Base-by-base conservation (phyloP, 2,329 filamentous ascomycete species). In the Sporothrix brasiliensis region DNA sequence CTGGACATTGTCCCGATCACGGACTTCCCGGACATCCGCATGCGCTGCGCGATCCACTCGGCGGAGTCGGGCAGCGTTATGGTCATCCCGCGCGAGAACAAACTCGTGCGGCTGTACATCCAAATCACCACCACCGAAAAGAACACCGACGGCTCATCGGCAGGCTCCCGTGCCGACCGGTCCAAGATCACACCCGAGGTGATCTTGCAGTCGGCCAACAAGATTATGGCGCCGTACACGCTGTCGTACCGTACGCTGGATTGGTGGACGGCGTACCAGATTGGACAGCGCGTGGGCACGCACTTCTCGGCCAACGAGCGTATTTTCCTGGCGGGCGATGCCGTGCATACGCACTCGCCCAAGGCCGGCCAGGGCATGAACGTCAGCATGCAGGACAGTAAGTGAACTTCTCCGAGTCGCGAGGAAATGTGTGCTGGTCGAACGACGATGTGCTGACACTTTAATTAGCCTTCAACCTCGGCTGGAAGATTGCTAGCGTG, bases 291-390 rank as follows among this genome's bases (percentile, higher is more conserved):
- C 6, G 84, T 91, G 0, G 87, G 85, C 4, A 83, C 82, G 0
- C 80, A 83, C 54, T 91, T 90, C 77, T 85, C 83, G 53, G 81
- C 82, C 7, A 78, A 81, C 14, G 83, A 85, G 30, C 83, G 89
- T 4, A 83, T 93, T 11, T 93, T 93, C 76, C 81, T 92, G 4
- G 88, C 89, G 0, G 91, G 90, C 2, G 90, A 92, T 77, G 89
- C 88, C 1, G 86, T 87, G 0, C 83, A 84, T 74, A 86, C 83
- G 0, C 83, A 85, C 76, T 75, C 9, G 1, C 88, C 88, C 24
- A 91, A 91, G 75, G 88, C 87, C 0, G 88, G 88, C 1, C 89
- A 91, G 75, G 89, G 90, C 14, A 91, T 92, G 89, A 92, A 92
- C 74, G 86, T 91, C 2, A 86, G 83, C 41, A 90, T 92, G 86